Conservation (phyloP, 2,329 filamentous ascomycete genomes). For the Beauveria scarabaeidicola region DNA sequence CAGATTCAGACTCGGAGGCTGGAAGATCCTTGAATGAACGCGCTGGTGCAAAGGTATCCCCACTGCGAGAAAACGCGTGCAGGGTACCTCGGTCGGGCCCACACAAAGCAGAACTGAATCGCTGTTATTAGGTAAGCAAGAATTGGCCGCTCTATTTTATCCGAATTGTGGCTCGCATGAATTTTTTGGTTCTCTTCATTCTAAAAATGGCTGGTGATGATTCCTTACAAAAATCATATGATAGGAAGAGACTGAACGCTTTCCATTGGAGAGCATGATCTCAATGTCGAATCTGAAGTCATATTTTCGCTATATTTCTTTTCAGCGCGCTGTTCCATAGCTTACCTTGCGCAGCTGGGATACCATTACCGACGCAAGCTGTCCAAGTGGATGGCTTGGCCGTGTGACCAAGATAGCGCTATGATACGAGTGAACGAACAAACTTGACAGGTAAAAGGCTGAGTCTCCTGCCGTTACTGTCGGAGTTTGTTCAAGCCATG, state of each 20-base stretch:
- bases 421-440: not conserved
- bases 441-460: too few species aligned
- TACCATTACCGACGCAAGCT: not conserved
- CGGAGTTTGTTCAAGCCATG: not conserved
- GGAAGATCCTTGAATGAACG: not conserved
- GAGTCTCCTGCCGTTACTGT: too few species aligned
- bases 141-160: slow-evolving; percentile 14
- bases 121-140: slow-evolving; percentile 18
- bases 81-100: not conserved
- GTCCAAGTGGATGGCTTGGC: not conserved
- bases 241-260: slow-evolving; percentile 64
- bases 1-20: not conserved
- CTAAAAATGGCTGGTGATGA: slow-evolving; percentile 51
- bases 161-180: slow-evolving; percentile 14
- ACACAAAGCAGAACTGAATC: not conserved
- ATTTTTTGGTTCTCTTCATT: slow-evolving; percentile 23
- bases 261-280: slow-evolving; percentile 48
- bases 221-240: slow-evolving; percentile 44
- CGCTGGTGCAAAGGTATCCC: not conserved
- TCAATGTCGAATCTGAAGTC: slow-evolving; percentile 57
- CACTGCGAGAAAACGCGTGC: not conserved
- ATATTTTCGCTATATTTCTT: slow-evolving; percentile 3
- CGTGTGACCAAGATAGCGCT: not conserved
- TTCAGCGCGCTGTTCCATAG: not conserved
- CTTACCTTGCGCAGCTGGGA: not conserved